Evolutionary conservation across 1,284 basidiomycete species (phyloP).

Genomic region (Rhodotorula sp.): DNA sequence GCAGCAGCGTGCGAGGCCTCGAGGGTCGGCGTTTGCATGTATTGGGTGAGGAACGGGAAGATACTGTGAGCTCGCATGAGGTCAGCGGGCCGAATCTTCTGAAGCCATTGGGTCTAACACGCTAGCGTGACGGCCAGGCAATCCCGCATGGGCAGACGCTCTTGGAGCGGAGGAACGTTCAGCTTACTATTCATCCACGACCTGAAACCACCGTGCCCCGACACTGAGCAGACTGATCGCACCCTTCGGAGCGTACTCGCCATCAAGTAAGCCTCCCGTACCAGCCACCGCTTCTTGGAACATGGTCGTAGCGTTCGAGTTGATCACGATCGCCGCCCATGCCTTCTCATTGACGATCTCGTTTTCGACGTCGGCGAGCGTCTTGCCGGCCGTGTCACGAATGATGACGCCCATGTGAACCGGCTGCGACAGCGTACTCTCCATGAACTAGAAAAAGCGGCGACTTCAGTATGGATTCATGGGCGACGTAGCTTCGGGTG

Average conservation of each 20-base stretch:
- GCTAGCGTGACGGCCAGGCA: not conserved
- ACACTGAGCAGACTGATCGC: slow-evolving; percentile 44
- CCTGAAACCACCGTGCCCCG: slow-evolving; percentile 46
- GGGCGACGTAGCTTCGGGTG: too few relatives aligned
- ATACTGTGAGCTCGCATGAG: not conserved
- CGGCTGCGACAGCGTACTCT: slow-evolving; percentile 12
- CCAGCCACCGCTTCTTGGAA: slow-evolving; percentile 30
- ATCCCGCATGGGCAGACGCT: slow-evolving; percentile 26
- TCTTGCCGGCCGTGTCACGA: slow-evolving; percentile 40
- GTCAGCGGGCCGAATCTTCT: not conserved
- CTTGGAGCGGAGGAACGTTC: not conserved
- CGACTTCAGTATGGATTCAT: too few relatives aligned
- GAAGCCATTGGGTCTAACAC: too few relatives aligned
- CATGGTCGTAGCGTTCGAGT: slow-evolving; percentile 41
- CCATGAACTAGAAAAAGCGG: not conserved
- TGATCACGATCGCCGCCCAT: slow-evolving; percentile 42
- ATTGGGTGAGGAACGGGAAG: slow-evolving; percentile 14
- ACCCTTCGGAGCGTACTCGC: slow-evolving; percentile 44
- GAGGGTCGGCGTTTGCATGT: slow-evolving; percentile 23
- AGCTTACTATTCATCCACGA: slow-evolving; percentile 18
- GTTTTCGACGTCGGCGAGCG: slow-evolving; percentile 40
- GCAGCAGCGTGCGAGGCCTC: slow-evolving; percentile 40
- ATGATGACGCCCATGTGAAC: slow-evolving; percentile 44
- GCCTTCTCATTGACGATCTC: slow-evolving; percentile 41
- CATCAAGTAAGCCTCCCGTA: slow-evolving; percentile 38